phyloP scores from a whole-genome alignment of 352 stramenopile genomes.

The Phytophthora idaei region DNA sequence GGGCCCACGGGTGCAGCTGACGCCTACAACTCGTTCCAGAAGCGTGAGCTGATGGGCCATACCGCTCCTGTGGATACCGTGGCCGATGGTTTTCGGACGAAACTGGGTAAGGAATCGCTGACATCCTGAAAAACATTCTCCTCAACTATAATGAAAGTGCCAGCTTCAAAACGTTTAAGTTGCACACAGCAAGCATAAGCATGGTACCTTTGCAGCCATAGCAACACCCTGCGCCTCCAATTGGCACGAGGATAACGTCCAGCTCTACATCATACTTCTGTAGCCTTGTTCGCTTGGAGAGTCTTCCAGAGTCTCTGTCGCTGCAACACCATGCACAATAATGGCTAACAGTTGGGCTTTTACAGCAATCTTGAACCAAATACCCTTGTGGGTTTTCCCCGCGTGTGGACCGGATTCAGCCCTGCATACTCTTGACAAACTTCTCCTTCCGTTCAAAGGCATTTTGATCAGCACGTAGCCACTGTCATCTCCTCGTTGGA shows the following conservation, averaged over 20 bases:
- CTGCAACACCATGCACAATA: no score
- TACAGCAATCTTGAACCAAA: no score
- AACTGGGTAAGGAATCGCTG: slow-evolving; percentile 45
- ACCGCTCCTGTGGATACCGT: slow-evolving; percentile 51
- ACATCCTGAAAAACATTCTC: background rate
- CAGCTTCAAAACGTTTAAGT: background rate
- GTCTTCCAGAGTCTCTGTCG: no score
- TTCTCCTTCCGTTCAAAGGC: no score
- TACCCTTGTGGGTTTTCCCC: no score
- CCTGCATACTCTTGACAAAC: no score
- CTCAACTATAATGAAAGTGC: background rate
- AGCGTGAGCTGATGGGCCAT: slow-evolving; percentile 50
- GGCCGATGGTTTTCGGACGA: slow-evolving; percentile 79
- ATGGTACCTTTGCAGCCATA: slow-evolving; percentile 70
- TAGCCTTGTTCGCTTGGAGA: no score
- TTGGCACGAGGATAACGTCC: slow-evolving; percentile 66
- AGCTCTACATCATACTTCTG: background rate
- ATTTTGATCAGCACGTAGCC: no score
- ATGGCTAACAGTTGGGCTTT: no score
- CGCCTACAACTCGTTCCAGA: slow-evolving; percentile 54
- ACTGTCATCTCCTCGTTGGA: no score
- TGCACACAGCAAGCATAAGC: no score
- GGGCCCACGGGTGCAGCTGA: slow-evolving; percentile 72
- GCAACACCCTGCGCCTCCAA: slow-evolving; percentile 86
- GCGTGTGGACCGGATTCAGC: no score